phyloP scores from a whole-genome alignment of 2,329 filamentous ascomycete genomes.

The Penicillium sp. region DNA sequence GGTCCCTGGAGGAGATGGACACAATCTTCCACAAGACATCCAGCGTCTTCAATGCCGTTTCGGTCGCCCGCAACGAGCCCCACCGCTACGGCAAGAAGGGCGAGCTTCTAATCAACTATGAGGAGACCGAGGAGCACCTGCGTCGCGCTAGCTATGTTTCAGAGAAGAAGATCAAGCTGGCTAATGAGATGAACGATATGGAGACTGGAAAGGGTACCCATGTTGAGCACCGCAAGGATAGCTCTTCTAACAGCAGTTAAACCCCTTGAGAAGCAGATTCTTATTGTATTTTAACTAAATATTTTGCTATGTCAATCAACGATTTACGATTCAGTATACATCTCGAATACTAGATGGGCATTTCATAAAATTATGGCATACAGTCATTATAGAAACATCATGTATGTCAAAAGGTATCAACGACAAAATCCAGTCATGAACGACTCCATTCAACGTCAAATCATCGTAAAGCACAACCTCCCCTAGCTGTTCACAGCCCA shows the following conservation, averaged over 20 bases:
- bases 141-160: constrained; percentile 28
- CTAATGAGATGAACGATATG: constrained; percentile 11
- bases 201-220: constrained; percentile 24
- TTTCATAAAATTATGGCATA: not conserved
- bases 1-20: constrained; percentile 66
- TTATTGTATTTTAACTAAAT: not conserved
- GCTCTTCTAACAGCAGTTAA: constrained; percentile 23
- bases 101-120: constrained; percentile 55
- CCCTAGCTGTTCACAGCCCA: constrained; percentile 10
- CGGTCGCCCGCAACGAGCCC: constrained; percentile 52
- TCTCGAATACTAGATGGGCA: not conserved
- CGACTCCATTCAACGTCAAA: not conserved
- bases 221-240: constrained; percentile 20
- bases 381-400: not conserved
- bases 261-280: constrained; percentile 19
- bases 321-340: not conserved
- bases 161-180: constrained; percentile 16
- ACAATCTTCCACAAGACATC: constrained; percentile 59
- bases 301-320: not conserved
- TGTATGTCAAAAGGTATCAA: not conserved
- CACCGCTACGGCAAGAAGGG: constrained; percentile 58
- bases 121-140: constrained; percentile 41
- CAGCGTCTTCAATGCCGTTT: constrained; percentile 50
- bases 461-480: no score
- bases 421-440: not conserved